phyloP scores from a whole-genome alignment of 75 land plant species.

The Sequoia sempervirens region DNA sequence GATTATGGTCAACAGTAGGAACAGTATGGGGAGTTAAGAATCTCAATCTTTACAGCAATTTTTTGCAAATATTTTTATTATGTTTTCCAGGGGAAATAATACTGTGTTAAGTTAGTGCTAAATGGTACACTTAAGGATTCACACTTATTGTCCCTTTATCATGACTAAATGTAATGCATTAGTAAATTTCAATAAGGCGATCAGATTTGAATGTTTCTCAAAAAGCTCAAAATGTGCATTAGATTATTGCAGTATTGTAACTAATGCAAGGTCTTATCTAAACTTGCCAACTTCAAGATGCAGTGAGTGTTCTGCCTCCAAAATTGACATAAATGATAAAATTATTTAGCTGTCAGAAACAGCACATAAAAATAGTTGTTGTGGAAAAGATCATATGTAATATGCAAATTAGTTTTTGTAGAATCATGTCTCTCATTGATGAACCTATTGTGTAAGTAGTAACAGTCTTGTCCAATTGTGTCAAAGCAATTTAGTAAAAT shows the following conservation, averaged over 20 bases:
- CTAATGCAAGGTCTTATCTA: not conserved
- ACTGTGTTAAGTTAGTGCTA: not conserved
- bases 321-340: not conserved
- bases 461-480: not conserved
- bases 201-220: not conserved
- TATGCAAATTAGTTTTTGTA: not conserved
- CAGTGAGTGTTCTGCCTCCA: not conserved
- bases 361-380: not conserved
- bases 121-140: not conserved
- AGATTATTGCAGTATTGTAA: not conserved
- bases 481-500: not conserved
- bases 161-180: not conserved
- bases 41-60: not conserved
- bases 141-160: not conserved
- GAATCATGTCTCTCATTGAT: not conserved
- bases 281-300: not conserved
- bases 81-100: not conserved
- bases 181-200: not conserved
- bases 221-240: not conserved
- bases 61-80: not conserved
- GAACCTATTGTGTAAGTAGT: not conserved
- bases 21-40: not conserved
- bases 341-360: not conserved
- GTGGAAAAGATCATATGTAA: not conserved
- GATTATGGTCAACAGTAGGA: not conserved